A percentile compares a stretch with the other conserved stretches of the same genome.
These are phyloP conservation scores for Calonectria multiphialidica DNA, from an alignment of 2,329 filamentous ascomycete species.

Conservation along the genomic window DNA sequence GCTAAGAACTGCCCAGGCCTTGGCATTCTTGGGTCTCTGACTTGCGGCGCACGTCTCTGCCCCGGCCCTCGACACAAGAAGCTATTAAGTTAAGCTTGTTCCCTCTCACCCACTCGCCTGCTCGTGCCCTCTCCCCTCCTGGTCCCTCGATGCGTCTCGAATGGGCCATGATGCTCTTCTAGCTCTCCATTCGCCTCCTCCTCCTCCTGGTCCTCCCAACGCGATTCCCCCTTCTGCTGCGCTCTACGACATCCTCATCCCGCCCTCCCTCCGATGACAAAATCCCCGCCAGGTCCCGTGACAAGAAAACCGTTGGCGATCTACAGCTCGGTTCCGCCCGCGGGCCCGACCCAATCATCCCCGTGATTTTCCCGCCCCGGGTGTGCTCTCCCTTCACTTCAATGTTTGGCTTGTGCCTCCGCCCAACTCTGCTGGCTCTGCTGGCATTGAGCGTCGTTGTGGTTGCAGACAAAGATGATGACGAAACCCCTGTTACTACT, in stretches of 20 bases:
- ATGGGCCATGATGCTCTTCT: not conserved
- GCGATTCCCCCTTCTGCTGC: no score
- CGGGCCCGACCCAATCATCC: slow-evolving; percentile 12
- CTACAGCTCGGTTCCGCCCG: not conserved
- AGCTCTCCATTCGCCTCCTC: not conserved
- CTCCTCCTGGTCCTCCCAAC: no score
- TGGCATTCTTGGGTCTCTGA: slow-evolving; percentile 33
- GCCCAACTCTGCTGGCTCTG: slow-evolving; percentile 38
- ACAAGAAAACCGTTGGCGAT: slow-evolving; percentile 5
- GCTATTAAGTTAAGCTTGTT: slow-evolving; percentile 10
- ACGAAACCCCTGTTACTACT: slow-evolving; percentile 48
- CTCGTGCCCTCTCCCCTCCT: not conserved
- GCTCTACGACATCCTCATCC: not conserved
- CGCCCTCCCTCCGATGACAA: not conserved
- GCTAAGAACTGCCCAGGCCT: slow-evolving; percentile 34
- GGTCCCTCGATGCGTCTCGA: not conserved
- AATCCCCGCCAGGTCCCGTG: not conserved
- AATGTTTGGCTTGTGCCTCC: slow-evolving; percentile 25
- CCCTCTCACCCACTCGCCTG: not conserved
- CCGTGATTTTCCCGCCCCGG: slow-evolving; percentile 16
- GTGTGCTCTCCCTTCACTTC: slow-evolving; percentile 14
- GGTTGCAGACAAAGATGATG: slow-evolving; percentile 30
- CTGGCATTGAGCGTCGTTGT: slow-evolving; percentile 41
- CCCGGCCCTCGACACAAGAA: not conserved
- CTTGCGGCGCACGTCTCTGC: not conserved